Base-by-base conservation (phyloP, 805 yeast genomes). In the Starmera dryadoides region DNA sequence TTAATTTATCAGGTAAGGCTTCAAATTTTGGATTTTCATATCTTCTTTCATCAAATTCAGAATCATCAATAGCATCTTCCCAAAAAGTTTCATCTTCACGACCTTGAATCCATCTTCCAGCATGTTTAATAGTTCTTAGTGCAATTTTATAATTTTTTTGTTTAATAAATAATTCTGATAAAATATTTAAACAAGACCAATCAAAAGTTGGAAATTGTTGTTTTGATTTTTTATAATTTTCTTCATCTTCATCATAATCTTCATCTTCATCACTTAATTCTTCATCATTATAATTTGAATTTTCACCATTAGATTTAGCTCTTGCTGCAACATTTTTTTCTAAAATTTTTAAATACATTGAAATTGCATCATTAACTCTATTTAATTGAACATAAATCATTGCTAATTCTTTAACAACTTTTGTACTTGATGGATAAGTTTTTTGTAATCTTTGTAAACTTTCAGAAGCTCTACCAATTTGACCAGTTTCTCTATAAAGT, bases 121-220 rank as follows among this genome's bases (percentile, higher is more conserved):
- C 82, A 22, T 71, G 63, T 48, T 83, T 83, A 25, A 87, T 72
- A 1, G 79, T 68, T 40, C 71, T 73, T 15, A 87, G 71, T 1
- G 89, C 93, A 10, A 73, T 64, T 9, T 57, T 57, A 69, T 78
- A 83, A 4, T 82, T 77, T 33, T 75, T 78, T 41, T 78, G 81
- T 38, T 77, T 75, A n/a, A 79, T 69, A 50, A 84, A 83, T 30
- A 91, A 64, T 51, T 93, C 98, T 8, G 85, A 73, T 33, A 91
- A 64, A 42, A 87, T 86, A 51, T 93, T 91, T 35, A 91, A 67
- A 43, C 86, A 89, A 0, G 95, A 82, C 95, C 95, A 93, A 36
- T 79, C 87, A 57, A 91, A 93, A 18, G 59, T 58, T 1, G 86
- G 66, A 41, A 72, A 69, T 31, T 50, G 30, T 53, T 53, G 19